Evolutionary conservation across 78 protist species (phyloP), one percentile per base, ranked within the genome.

Genomic region (Dictyostelium capitatum): DNA sequence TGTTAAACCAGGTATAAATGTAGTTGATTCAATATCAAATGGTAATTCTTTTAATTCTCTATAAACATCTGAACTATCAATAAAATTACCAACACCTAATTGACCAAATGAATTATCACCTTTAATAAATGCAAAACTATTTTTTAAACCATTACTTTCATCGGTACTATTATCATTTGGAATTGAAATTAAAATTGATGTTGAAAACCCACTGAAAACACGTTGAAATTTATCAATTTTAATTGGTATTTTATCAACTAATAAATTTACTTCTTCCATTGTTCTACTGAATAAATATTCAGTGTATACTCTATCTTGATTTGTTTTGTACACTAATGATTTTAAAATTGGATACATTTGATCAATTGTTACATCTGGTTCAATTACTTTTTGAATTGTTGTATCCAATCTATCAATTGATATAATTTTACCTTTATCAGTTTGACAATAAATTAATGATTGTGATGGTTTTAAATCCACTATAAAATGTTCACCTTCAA

Each of bases 81-180:
- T 75, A 15, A 53, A 74, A 54, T 72, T 7, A 8, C 79, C 82
- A 4, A 47, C 25, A 8, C 92, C 92, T 14, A 85, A 65, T 30
- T 85, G 92, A 4, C 92, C 92, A 75, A 85, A 85, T 30, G 48
- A n/a, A 62, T 85, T 85, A 50, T 54, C 65, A 28, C 92, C 92
- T 3, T 57, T 72, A 12, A 62, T 57, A 30, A 73, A 85, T 37
- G 43, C 43, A 37, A 37, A 3, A 37, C 43, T 37, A 37, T 37
- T 37, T 37, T 37, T 37, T 23, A 30, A 8, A 23, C 12, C 4
- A 10, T 32, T 11, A 62, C 32, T 62, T 23, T 37, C 70, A 62
- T 23, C 10, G 23, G 70, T 19, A 25, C 10, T 25, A 11, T 62
- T 37, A 62, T 30, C 69, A n/a, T n/a, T n/a, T n/a, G 43, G 43